A percentile compares a stretch with the other conserved stretches of the same genome.
Evolutionary conservation across 2,329 filamentous ascomycete genomes (phyloP).

Genomic region (Cladorrhinum sp.): DNA sequence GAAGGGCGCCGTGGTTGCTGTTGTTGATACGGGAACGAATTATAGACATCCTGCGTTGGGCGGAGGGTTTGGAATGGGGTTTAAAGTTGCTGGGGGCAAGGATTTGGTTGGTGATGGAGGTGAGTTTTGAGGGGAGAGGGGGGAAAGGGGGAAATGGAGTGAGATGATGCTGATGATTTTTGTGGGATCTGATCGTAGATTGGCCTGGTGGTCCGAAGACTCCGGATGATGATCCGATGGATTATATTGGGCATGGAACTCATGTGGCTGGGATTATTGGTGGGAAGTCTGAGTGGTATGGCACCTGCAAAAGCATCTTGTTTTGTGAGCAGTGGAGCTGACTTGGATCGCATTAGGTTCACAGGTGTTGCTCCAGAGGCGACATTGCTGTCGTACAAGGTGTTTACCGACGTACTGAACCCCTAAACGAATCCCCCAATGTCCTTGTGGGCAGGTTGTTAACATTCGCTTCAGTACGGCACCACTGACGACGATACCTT

Average conservation of each 20-base stretch:
- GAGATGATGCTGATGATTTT: neutral
- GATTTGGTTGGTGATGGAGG: constrained; percentile 40
- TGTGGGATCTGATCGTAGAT: too few species aligned
- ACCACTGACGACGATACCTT: constrained; percentile 35
- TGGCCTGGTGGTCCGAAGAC: constrained; percentile 4
- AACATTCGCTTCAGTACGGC: constrained; percentile 28
- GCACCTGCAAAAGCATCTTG: neutral
- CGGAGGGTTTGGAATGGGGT: constrained; percentile 44
- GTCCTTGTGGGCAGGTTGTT: neutral
- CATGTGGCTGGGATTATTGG: constrained; percentile 49
- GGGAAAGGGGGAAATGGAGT: neutral
- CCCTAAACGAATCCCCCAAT: neutral
- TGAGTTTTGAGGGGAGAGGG: neutral
- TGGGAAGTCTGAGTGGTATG: constrained; percentile 34
- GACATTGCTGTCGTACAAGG: constrained; percentile 43
- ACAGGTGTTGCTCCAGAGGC: constrained; percentile 46
- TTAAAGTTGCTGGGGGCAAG: constrained; percentile 41
- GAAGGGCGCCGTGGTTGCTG: constrained; percentile 13
- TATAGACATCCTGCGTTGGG: constrained; percentile 31
- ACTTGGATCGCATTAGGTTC: constrained; percentile 31
- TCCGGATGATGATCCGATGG: constrained; percentile 35
- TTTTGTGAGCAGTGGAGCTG: too few species aligned
- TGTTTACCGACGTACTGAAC: constrained; percentile 32
- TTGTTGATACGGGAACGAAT: constrained; percentile 23
- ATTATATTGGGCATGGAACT: constrained; percentile 39